A percentile compares a stretch with the other conserved stretches of the same genome.
These are phyloP conservation scores for Wickerhamomyces tratensis DNA, from an alignment of 805 yeast species.

Conservation along the genomic window DNA sequence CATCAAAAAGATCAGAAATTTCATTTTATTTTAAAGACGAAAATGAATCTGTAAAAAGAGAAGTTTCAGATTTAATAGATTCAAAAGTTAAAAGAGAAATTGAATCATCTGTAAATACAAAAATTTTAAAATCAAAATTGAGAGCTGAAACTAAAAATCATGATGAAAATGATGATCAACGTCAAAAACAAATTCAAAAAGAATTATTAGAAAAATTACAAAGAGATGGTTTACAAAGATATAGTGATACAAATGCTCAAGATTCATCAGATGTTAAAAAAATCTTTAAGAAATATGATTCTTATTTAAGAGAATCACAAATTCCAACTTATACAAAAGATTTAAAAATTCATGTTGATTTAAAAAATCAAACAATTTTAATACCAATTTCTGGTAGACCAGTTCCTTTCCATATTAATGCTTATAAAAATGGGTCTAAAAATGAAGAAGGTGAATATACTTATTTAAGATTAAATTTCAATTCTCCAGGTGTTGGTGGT, in stretches of 20 bases:
- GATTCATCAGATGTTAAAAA: slow-evolving; percentile 50
- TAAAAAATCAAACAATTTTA: slow-evolving; percentile 79
- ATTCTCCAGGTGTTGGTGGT: slow-evolving; percentile 85
- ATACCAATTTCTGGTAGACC: slow-evolving; percentile 93
- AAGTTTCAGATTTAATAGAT: slow-evolving; percentile 31
- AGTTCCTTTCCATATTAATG: slow-evolving; percentile 92
- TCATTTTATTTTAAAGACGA: slow-evolving; percentile 79
- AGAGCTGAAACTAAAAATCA: slow-evolving; percentile 67
- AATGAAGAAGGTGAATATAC: slow-evolving; percentile 96
- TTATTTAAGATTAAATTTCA: slow-evolving; percentile 80
- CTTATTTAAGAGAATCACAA: slow-evolving; percentile 89
- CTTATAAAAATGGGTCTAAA: slow-evolving; percentile 90
- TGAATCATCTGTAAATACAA: slow-evolving; percentile 31
- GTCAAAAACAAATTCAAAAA: slow-evolving; percentile 73
- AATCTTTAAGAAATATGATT: slow-evolving; percentile 87
- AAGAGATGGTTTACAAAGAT: slow-evolving; percentile 78
- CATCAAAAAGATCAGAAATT: slow-evolving; percentile 63
- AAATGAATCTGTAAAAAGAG: slow-evolving; percentile 31
- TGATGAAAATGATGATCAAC: slow-evolving; percentile 70
- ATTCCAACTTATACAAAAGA: slow-evolving; percentile 79
- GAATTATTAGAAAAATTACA: slow-evolving; percentile 79
- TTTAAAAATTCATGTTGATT: slow-evolving; percentile 78
- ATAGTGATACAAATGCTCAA: slow-evolving; percentile 68
- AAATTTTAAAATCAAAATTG: slow-evolving; percentile 67
- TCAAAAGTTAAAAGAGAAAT: slow-evolving; percentile 20